Base-by-base conservation (phyloP, 306 rosid species). In the Purshia tridentata region DNA sequence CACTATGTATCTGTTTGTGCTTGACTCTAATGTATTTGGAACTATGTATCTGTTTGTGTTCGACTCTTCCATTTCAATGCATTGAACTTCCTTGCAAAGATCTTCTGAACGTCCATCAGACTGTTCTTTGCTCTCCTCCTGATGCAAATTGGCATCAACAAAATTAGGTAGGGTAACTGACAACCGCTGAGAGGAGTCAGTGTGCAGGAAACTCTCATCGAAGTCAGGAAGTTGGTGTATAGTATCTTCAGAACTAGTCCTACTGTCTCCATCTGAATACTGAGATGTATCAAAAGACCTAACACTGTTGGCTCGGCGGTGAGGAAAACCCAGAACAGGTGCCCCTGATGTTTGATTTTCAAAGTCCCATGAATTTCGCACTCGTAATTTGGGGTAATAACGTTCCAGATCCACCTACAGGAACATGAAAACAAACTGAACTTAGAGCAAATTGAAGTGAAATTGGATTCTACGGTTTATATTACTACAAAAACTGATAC, bases 281-380 rank as follows among this genome's bases (percentile, higher is more conserved):
- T 84, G 93, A 76, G 90, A 90, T 60, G 90, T 90, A 70, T 82
- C 84, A 78, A 84, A 85, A 57, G 97, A 93, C 80, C 87, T 83
- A 64, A 83, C 76, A 72, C 86, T 76, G 65, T 49, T 52, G 37
- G 83, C 86, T 41, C 69, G 72, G 72, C 81, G 59, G 7, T 78
- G 70, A 73, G 81, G 65, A 77, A 76, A 57, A 57, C 81, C 48
- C 29, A 56, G 51, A 69, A 63, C 57, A 8, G 82, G 88, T 65
- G 78, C 57, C 78, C 66, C 77, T 62, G 80, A 69, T 72, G 72
- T 66, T 42, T 45, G 88, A 80, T 73, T 86, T 76, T 83, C 91
- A 0, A 63, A 72, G 72, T 89, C 89, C 96, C 92, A 94, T 53
- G 90, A 60, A 72, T 57, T 79, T 48, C 78, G 88, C 65, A 83